Evolutionary conservation across 75 land plant genomes (phyloP), one percentile per base, ranked within the genome.

Genomic region (Azolla pinnata): DNA sequence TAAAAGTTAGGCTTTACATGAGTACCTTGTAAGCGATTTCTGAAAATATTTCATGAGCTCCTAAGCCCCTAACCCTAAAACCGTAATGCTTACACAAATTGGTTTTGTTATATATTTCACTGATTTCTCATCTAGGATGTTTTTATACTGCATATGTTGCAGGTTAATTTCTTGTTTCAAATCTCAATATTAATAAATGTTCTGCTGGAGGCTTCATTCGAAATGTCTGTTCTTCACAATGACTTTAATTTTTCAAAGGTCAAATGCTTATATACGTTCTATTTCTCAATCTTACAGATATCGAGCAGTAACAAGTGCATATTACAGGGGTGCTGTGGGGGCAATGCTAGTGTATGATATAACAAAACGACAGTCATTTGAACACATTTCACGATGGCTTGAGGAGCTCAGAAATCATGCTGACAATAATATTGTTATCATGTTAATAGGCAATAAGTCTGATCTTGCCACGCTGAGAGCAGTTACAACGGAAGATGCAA

Each of bases 371-470:
- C 52, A 44, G 2, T 59, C 63, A 10, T 67, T 35, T 34, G 64
- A 59, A 48, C 61, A 67, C 32, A 64, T 67, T 0, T 35, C 44
- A 31, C 59, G 62, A 48, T 67, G 70, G 70, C 48, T 67, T 27
- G 48, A 67, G 34, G 70, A 67, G 64, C 55, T 67, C 18, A 59
- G 53, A 48, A 64, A 67, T 33, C 70, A 67, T 34, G 53, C 70
- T 5, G 70, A 67, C 34, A 48, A 51, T 14, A 67, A 67, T 42
- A 67, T 67, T 4, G 70, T 67, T 35, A 50, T 67, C 63, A 67
- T 67, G 70, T 34, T 67, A 26, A 64, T 67, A 16, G 70, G 70
- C n/a, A 67, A 67, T 55, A 67, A 67, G 19, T 67, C 70, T 4
- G 70, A 67, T 51, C 63, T 67, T 18, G 29, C 30, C 24, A 63